Conservation (phyloP, 1,284 basidiomycete genomes). For the Lentinula novae-zelandiae region DNA sequence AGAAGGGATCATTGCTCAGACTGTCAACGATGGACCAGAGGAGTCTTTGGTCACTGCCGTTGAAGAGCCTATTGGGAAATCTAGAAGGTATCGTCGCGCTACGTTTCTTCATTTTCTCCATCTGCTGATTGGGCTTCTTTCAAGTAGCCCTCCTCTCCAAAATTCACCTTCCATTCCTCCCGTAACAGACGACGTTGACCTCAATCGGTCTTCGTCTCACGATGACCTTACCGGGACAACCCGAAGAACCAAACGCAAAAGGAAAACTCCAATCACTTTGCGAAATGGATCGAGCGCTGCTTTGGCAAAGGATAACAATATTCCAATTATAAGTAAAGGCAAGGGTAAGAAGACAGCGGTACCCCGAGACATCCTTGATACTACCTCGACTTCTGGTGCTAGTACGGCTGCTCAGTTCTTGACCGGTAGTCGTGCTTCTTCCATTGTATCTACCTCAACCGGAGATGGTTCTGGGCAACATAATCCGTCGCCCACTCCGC, state of each 20-base stretch:
- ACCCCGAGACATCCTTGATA: constrained; percentile 17
- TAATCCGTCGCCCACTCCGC: constrained; percentile 28
- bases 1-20: neutral
- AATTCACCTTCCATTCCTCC: neutral
- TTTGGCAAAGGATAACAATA: neutral
- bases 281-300: neutral
- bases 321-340: constrained; percentile 11
- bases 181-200: neutral
- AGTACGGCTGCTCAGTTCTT: constrained; percentile 33
- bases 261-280: constrained; percentile 2
- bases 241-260: constrained; percentile 12
- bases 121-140: neutral
- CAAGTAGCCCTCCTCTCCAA: neutral
- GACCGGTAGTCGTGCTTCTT: constrained; percentile 37
- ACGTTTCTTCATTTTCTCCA: neutral
- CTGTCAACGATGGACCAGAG: neutral
- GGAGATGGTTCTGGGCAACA: constrained; percentile 25
- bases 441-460: constrained; percentile 39
- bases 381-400: constrained; percentile 30
- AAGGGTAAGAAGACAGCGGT: constrained; percentile 21
- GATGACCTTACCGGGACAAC: neutral
- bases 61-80: neutral
- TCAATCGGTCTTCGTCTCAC: neutral
- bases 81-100: neutral
- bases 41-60: neutral